phyloP scores from a whole-genome alignment of 2,329 filamentous ascomycete species.

The Ascochyta clinopodiicola region DNA sequence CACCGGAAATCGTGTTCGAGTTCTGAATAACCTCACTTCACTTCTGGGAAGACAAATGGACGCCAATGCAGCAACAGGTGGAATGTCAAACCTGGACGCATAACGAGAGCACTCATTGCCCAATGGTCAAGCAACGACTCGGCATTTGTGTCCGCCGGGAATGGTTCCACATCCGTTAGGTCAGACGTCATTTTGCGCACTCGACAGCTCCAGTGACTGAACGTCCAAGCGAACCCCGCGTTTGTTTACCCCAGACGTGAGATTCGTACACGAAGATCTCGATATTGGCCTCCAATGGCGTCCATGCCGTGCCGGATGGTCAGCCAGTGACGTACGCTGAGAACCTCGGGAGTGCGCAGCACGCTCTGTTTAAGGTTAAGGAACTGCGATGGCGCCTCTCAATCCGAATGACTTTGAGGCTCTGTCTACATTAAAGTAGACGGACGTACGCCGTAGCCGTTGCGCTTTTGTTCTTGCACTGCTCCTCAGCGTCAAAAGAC shows the following conservation, averaged over 20 bases:
- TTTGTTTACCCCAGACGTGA: conserved; percentile 9
- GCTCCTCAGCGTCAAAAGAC: neutral
- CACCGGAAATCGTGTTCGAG: neutral
- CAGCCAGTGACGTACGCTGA: conserved; percentile 10
- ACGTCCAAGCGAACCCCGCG: conserved; percentile 11
- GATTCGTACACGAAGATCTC: neutral
- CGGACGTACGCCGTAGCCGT: neutral
- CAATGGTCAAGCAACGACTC: neutral
- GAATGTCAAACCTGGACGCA: neutral
- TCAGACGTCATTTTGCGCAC: conserved; percentile 11
- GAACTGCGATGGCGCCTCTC: neutral
- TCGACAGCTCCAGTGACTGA: conserved; percentile 13
- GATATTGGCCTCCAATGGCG: conserved; percentile 4
- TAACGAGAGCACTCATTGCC: neutral
- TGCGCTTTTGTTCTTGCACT: neutral
- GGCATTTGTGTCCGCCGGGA: conserved; percentile 1
- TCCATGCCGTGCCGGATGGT: conserved; percentile 1
- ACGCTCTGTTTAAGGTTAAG: conserved; percentile 4
- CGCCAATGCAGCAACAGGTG: neutral
- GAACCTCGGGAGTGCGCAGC: conserved; percentile 1
- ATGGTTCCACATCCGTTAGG: neutral
- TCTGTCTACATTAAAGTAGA: neutral
- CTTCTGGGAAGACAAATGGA: neutral
- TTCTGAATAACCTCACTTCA: neutral
- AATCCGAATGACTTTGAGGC: neutral